A percentile compares a stretch with the other conserved stretches of the same genome.
These are phyloP conservation scores for Exidia glandulosa DNA, from an alignment of 768 basidiomycete genomes.

Conservation along the genomic window DNA sequence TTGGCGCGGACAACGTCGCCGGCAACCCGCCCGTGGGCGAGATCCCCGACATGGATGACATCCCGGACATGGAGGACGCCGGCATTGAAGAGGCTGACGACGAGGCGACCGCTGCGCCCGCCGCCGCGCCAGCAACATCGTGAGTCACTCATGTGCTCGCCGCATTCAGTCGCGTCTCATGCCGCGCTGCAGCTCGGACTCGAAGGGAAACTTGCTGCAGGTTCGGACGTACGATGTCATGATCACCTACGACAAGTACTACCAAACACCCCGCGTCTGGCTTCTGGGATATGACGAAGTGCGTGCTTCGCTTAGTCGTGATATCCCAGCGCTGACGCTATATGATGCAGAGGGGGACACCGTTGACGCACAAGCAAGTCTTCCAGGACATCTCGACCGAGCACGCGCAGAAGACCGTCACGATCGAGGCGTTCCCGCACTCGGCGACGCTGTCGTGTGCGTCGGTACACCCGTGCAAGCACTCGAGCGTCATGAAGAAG, in stretches of 20 bases:
- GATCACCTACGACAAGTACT: slow-evolving; percentile 99
- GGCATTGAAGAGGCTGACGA: slow-evolving; percentile 78
- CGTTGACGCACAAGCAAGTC: slow-evolving; percentile 80
- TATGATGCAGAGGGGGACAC: slow-evolving; percentile 61
- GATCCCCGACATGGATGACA: slow-evolving; percentile 92
- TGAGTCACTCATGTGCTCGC: slow-evolving; percentile 36
- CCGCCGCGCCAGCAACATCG: slow-evolving; percentile 21
- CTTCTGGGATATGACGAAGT: slow-evolving; percentile 96
- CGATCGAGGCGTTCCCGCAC: slow-evolving; percentile 97
- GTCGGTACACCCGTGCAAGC: slow-evolving; percentile 96
- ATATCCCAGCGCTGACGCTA: background rate
- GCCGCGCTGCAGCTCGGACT: slow-evolving; percentile 3
- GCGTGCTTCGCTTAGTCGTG: background rate
- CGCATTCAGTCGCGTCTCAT: slow-evolving; percentile 30
- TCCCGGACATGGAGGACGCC: slow-evolving; percentile 99
- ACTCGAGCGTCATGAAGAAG: slow-evolving; percentile 99
- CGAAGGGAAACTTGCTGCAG: slow-evolving; percentile 79
- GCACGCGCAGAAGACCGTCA: slow-evolving; percentile 97
- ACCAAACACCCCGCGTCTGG: slow-evolving; percentile 98
- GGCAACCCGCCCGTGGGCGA: slow-evolving; percentile 23
- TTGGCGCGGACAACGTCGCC: background rate
- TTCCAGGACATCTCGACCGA: slow-evolving; percentile 97
- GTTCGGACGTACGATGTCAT: slow-evolving; percentile 98
- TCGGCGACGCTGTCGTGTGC: slow-evolving; percentile 75
- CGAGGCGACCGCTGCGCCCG: slow-evolving; percentile 64